phyloP scores from a whole-genome alignment of 306 rosid species.

The Rubus idaeus region DNA sequence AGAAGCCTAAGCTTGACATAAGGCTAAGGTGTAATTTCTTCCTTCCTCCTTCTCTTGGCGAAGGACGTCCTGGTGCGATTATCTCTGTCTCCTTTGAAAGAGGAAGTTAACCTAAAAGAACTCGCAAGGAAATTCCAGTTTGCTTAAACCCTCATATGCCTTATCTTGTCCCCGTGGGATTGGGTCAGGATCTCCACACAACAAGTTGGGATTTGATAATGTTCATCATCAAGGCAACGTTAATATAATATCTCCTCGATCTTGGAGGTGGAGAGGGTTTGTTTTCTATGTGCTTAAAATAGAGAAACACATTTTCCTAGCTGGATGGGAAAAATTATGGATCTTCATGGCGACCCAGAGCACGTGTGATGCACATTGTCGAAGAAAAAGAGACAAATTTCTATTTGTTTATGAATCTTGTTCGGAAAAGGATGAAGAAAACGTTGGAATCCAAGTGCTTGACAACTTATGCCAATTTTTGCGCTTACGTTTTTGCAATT shows the following conservation, averaged over 20 bases:
- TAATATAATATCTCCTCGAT: background rate
- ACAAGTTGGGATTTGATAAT: constrained; percentile 12
- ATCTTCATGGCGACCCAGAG: constrained; percentile 34
- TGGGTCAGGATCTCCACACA: constrained; percentile 24
- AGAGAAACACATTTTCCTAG: constrained; percentile 50
- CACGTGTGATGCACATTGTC: constrained; percentile 57
- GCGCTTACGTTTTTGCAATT: constrained; percentile 27
- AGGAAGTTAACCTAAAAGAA: background rate
- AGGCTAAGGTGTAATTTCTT: no score
- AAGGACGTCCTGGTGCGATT: no score
- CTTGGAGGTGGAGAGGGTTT: background rate
- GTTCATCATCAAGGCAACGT: constrained; percentile 9
- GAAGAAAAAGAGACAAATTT: constrained; percentile 46
- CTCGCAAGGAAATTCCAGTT: background rate
- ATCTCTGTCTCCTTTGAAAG: no score
- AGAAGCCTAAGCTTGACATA: no score
- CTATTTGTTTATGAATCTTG: constrained; percentile 20
- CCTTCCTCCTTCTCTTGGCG: no score
- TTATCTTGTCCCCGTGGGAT: background rate
- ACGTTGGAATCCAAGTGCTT: constrained; percentile 10
- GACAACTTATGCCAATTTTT: constrained; percentile 15
- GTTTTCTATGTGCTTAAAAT: constrained; percentile 14
- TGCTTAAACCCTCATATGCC: background rate
- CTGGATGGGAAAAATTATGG: constrained; percentile 26
- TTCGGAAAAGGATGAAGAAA: constrained; percentile 39